Base-by-base conservation (phyloP, 306 rosid species). In the Begonia peltatifolia region DNA sequence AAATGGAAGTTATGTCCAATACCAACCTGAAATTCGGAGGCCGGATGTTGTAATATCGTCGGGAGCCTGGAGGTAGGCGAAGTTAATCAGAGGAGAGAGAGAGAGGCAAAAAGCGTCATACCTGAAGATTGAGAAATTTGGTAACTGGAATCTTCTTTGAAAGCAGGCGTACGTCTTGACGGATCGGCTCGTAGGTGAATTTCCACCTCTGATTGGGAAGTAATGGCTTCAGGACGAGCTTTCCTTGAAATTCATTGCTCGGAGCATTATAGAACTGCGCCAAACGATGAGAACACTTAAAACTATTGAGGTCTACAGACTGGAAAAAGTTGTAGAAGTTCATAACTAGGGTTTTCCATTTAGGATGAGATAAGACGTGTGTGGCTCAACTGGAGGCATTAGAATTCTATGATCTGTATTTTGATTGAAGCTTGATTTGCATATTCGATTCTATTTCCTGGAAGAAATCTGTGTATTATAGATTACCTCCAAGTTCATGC, bases 121-220 rank as follows among this genome's bases (percentile, higher is more conserved):
- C 97, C 94, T 90, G 95, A 63, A 90, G 95, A 76, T 80, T 85
- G 48, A 90, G 68, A 71, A 70, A 90, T 60, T 64, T 81, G 61
- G 95, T 85, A 10, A 90, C 63, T 42, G 95, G 87, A 62, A 90
- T 85, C 79, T 89, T 89, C 58, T 85, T 90, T 1, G 95, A 90
- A 63, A 90, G 79, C 62, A 90, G 36, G 10, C 87, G 94, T 41
- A 85, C 76, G 57, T 85, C 95, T 3, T 73, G 84, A 42, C 70
- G 82, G 22, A 78, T 43, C 22, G 97, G 95, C 70, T 85, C 97
- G 23, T 65, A 90, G 50, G 83, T 71, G 43, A 89, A 74, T 77
- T 90, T 85, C 92, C 94, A 85, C 59, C 62, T 79, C 80, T 83
- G 76, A 60, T 78, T 84, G 18, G 87, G 85, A 36, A 82, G 68